A percentile compares a stretch with the other conserved stretches of the same genome.
Conservation (phyloP, 176 grass and related monocot species). For the Microstegium vimineum region DNA sequence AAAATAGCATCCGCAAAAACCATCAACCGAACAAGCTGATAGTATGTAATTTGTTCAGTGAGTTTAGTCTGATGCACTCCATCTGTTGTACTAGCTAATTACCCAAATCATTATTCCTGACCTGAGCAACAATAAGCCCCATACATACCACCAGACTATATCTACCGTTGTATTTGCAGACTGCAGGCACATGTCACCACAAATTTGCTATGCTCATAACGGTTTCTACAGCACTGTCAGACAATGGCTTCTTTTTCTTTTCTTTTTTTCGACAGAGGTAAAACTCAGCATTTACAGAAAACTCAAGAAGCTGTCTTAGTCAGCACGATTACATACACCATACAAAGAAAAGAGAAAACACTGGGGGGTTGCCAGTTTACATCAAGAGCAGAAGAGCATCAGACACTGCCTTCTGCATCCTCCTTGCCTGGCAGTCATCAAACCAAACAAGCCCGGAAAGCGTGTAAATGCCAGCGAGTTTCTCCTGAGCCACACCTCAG, state of each 20-base stretch:
- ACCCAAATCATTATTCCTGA: not conserved
- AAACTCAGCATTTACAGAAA: not conserved
- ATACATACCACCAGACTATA: not conserved
- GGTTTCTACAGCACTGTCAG: not conserved
- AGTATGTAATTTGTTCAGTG: not conserved
- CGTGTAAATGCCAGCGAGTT: not conserved
- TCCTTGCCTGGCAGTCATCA: too few relatives aligned
- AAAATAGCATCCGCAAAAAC: too few relatives aligned
- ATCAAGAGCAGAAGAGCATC: not conserved
- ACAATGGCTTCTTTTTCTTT: not conserved
- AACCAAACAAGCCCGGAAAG: too few relatives aligned
- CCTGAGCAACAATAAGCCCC: not conserved
- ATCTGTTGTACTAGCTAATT: not conserved
- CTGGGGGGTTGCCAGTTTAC: not conserved
- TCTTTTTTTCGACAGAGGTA: not conserved
- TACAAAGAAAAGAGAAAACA: not conserved
- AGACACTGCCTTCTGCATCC: not conserved
- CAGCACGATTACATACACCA: not conserved
- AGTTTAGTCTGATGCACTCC: not conserved
- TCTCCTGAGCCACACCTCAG: constrained; percentile 13
- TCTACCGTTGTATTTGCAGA: not conserved
- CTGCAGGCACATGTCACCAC: not conserved
- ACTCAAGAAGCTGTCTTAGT: not conserved
- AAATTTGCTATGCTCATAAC: not conserved
- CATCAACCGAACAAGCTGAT: too few relatives aligned